Evolutionary conservation across 2,329 filamentous ascomycete genomes (phyloP).

Genomic region (Fusarium pilosicola): DNA sequence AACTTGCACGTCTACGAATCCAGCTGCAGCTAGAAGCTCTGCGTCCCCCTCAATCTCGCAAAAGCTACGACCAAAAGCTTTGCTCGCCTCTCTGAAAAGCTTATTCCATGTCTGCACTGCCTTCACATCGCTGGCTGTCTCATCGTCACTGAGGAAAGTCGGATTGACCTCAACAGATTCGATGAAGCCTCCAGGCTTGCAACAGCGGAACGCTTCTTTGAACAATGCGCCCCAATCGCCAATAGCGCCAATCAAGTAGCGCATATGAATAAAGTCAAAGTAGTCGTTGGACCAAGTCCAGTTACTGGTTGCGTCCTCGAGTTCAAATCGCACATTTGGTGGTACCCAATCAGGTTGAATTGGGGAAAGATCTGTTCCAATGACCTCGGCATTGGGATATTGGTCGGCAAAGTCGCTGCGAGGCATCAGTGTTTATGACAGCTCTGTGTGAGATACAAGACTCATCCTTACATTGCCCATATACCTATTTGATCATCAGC

Average conservation of each 20-base stretch:
- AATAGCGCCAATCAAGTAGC: neutral
- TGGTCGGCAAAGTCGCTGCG: neutral
- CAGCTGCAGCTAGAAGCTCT: neutral
- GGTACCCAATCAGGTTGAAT: neutral
- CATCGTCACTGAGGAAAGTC: neutral
- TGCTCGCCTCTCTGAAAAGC: neutral
- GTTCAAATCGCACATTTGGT: neutral
- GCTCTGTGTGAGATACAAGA: too few relatives aligned
- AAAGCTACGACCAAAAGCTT: neutral
- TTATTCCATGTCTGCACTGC: neutral
- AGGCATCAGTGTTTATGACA: neutral
- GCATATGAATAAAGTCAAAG: neutral
- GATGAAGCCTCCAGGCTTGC: neutral
- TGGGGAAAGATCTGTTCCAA: neutral
- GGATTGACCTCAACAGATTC: neutral
- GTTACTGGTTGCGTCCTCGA: neutral
- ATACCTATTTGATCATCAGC: neutral
- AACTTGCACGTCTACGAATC: conserved; percentile 1
- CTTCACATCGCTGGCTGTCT: neutral
- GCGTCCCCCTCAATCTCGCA: neutral
- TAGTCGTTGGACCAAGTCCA: neutral
- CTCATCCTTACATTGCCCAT: neutral
- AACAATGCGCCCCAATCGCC: neutral
- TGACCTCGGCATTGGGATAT: neutral
- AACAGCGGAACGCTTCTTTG: neutral